Percentiles rank a stretch among this genome's conserved stretches.
Conservation (phyloP, 306 rosid species). For the Lagenaria siceraria region DNA sequence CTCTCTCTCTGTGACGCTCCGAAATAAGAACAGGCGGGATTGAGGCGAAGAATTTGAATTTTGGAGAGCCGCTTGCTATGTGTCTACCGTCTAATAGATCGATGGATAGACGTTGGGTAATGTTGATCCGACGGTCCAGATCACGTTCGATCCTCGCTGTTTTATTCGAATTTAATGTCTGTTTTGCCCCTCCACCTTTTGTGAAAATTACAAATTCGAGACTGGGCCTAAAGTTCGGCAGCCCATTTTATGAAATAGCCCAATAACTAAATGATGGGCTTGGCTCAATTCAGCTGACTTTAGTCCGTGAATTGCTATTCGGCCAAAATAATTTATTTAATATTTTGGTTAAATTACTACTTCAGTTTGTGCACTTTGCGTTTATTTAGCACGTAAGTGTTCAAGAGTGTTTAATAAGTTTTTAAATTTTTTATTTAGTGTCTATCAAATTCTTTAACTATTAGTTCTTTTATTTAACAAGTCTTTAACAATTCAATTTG, state of each 20-base stretch:
- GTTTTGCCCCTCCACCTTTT: neutral
- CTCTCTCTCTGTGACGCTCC: conserved; percentile 8
- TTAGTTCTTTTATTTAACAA: too few species aligned
- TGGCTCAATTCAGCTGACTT: neutral
- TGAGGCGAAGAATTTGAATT: conserved; percentile 48
- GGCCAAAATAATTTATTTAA: too few species aligned
- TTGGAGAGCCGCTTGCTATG: conserved; percentile 31
- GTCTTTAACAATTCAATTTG: too few species aligned
- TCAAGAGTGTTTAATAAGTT: too few species aligned
- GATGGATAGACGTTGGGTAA: conserved; percentile 10
- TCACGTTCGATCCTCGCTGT: neutral
- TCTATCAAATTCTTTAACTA: too few species aligned
- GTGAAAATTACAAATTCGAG: neutral
- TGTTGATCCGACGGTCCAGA: conserved; percentile 23
- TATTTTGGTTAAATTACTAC: too few species aligned
- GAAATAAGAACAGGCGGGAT: conserved; percentile 29
- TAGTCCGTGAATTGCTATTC: neutral
- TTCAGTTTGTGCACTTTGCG: too few species aligned
- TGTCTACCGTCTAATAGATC: conserved; percentile 19
- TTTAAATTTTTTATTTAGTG: too few species aligned
- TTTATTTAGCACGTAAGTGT: too few species aligned
- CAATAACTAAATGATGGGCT: neutral
- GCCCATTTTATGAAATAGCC: neutral
- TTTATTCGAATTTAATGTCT: neutral
- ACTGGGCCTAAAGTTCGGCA: neutral